These are phyloP conservation scores for Solanum chacoense DNA, from an alignment of 305 asterid species.

Conservation along the genomic window DNA sequence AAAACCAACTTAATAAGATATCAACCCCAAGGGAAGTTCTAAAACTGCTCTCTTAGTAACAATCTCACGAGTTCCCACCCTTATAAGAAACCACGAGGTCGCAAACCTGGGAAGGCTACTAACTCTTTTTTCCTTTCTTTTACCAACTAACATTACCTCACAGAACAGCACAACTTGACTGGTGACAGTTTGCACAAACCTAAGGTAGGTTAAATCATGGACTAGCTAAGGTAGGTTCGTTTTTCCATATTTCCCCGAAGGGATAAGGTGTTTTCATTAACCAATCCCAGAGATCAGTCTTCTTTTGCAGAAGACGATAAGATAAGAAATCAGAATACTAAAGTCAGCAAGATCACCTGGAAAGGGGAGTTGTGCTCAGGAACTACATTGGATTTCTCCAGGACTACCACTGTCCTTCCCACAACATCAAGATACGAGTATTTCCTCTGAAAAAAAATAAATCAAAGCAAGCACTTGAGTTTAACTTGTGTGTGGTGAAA, in stretches of 20 bases:
- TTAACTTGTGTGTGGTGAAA: neutral
- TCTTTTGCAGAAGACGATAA: neutral
- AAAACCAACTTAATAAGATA: neutral
- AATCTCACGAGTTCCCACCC: neutral
- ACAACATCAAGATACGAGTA: slow-evolving; percentile 89
- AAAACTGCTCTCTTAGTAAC: neutral
- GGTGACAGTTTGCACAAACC: neutral
- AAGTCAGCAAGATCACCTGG: slow-evolving; percentile 54
- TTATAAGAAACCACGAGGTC: neutral
- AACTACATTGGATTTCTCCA: slow-evolving; percentile 80
- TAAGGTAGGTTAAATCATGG: neutral
- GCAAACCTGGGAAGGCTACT: neutral
- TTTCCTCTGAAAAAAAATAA: slow-evolving; percentile 61
- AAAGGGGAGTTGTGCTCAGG: slow-evolving; percentile 88
- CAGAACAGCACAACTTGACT: neutral
- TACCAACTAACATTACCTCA: neutral
- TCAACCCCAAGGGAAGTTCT: neutral
- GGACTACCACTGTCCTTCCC: slow-evolving; percentile 90
- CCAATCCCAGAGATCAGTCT: neutral
- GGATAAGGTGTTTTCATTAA: neutral
- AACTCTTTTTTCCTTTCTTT: neutral
- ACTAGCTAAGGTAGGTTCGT: neutral
- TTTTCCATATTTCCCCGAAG: neutral
- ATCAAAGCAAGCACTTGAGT: slow-evolving; percentile 9
- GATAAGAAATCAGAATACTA: neutral